phyloP scores from a whole-genome alignment of 2,329 filamentous ascomycete genomes.

The Claviceps sp. region DNA sequence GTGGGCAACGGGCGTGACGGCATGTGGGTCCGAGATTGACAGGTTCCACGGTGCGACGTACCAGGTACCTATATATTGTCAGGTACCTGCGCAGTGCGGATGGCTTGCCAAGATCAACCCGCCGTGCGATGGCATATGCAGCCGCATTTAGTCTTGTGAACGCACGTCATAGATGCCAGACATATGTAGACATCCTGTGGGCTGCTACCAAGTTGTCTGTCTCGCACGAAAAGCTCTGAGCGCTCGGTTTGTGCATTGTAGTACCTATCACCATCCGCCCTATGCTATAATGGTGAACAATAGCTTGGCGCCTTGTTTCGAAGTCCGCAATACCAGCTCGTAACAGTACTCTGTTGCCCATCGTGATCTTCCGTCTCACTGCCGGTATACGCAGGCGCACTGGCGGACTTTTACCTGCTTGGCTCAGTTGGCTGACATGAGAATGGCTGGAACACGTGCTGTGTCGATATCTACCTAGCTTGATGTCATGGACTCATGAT shows the following conservation, averaged over 20 bases:
- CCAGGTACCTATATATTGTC: no score
- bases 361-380: not conserved
- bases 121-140: not conserved
- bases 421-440: not conserved
- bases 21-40: not conserved
- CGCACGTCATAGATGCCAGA: not conserved
- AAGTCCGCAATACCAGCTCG: not conserved
- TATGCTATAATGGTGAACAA: no score
- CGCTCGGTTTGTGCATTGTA: no score
- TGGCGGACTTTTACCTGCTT: not conserved
- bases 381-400: not conserved
- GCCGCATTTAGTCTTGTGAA: not conserved
- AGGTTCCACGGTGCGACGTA: constrained; percentile 1
- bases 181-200: not conserved
- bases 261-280: no score
- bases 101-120: not conserved
- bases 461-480: no score
- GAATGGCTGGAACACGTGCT: no score
- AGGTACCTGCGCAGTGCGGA: not conserved
- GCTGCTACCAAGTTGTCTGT: not conserved
- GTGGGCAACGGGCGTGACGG: not conserved
- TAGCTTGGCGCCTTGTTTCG: no score
- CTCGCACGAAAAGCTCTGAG: no score
- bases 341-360: not conserved
- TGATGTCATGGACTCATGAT: no score